Conservation (phyloP, 148 eudicot species). For the Spergularia bocconei region DNA sequence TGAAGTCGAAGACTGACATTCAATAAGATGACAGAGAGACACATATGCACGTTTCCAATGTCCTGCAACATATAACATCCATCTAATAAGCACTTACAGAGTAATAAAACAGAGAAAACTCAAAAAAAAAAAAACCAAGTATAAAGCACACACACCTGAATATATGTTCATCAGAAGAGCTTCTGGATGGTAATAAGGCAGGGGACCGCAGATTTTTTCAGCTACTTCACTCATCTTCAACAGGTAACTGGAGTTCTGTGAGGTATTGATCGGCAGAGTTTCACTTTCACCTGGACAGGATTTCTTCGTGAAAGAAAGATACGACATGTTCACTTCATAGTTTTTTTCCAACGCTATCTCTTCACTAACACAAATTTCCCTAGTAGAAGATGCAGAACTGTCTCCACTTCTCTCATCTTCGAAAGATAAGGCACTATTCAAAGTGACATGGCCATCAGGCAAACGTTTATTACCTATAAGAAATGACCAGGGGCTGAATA, state of each 20-base stretch:
- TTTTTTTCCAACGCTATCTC: slow-evolving; percentile 33
- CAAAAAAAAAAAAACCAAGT: neutral
- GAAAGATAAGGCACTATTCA: slow-evolving; percentile 16
- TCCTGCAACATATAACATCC: slow-evolving; percentile 43
- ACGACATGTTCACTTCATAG: slow-evolving; percentile 18
- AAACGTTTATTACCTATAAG: slow-evolving; percentile 28
- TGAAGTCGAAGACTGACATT: slow-evolving; percentile 40
- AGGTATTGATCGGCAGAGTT: slow-evolving; percentile 27
- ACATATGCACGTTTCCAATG: slow-evolving; percentile 84
- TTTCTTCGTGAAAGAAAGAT: slow-evolving; percentile 34
- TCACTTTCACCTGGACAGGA: slow-evolving; percentile 34
- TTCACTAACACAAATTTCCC: slow-evolving; percentile 30
- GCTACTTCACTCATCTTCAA: slow-evolving; percentile 54
- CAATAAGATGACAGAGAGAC: slow-evolving; percentile 58
- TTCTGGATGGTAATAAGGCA: slow-evolving; percentile 75
- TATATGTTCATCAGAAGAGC: slow-evolving; percentile 64
- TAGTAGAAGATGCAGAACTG: slow-evolving; percentile 18
- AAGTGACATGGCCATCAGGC: slow-evolving; percentile 16
- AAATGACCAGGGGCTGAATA: slow-evolving; percentile 63
- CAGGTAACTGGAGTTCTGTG: slow-evolving; percentile 27
- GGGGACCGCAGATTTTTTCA: slow-evolving; percentile 53
- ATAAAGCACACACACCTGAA: slow-evolving; percentile 51
- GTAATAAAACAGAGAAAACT: slow-evolving; percentile 2
- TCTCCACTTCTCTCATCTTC: slow-evolving; percentile 21
- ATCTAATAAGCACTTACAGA: slow-evolving; percentile 4